phyloP scores from a whole-genome alignment of 306 rosid genomes.

The Abrus pulchellus region DNA sequence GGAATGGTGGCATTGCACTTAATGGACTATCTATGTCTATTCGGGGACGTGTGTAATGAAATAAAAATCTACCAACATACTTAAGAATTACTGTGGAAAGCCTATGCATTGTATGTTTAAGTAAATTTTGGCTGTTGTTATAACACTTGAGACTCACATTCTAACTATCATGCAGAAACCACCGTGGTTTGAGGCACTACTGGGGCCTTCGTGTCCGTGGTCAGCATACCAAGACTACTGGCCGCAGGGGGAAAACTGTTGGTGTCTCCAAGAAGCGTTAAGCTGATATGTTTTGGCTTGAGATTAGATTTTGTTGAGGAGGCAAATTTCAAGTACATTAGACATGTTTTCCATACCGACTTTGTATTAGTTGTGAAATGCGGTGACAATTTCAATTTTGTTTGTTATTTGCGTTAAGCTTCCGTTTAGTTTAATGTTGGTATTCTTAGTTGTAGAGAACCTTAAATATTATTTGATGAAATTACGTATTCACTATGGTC shows the following conservation, averaged over 20 bases:
- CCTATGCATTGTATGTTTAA: background rate
- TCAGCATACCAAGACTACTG: constrained; percentile 99
- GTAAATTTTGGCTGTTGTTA: background rate
- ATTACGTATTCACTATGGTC: background rate
- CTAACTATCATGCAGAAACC: constrained; percentile 72
- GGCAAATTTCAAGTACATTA: constrained; percentile 12
- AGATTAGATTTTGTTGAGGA: constrained; percentile 45
- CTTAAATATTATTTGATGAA: background rate
- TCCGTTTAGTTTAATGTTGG: constrained; percentile 16
- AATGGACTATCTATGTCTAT: background rate
- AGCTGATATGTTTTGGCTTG: constrained; percentile 32
- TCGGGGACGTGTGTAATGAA: background rate
- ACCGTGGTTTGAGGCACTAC: constrained; percentile 98
- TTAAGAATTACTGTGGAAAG: background rate
- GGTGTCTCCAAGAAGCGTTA: constrained; percentile 99
- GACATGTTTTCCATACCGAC: constrained; percentile 42
- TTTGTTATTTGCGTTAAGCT: constrained; percentile 30
- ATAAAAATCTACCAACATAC: background rate
- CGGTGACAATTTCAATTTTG: constrained; percentile 51
- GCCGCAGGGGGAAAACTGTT: constrained; percentile 97
- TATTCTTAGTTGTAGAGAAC: constrained; percentile 27
- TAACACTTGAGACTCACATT: background rate
- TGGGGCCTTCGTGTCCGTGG: constrained; percentile 99
- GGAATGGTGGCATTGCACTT: background rate
- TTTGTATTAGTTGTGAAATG: constrained; percentile 38